These are phyloP conservation scores for Trichomonascaceae sp. DNA, from an alignment of 1,139 yeast species.

Conservation along the genomic window DNA sequence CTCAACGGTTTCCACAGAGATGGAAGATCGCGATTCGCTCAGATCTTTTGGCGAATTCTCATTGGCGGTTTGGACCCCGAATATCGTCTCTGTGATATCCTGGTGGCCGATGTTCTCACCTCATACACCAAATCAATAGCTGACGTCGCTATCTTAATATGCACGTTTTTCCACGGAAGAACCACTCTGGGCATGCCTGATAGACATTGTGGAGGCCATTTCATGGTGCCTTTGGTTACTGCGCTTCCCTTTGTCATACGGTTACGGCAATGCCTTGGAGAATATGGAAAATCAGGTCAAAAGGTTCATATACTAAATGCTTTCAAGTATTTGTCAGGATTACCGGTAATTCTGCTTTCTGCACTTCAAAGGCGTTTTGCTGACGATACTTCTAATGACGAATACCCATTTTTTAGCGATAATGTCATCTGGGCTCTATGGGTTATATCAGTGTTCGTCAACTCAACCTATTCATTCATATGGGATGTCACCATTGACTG, in stretches of 20 bases:
- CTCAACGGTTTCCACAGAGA: conserved; percentile 22
- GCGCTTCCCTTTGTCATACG: conserved; percentile 66
- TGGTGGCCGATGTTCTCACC: conserved; percentile 74
- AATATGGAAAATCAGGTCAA: conserved; percentile 48
- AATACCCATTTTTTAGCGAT: conserved; percentile 20
- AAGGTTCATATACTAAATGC: conserved; percentile 60
- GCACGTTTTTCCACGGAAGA: conserved; percentile 34
- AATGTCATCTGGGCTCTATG: conserved; percentile 37
- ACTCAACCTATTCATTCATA: conserved; percentile 68
- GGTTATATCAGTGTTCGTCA: conserved; percentile 50
- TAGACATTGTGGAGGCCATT: conserved; percentile 33
- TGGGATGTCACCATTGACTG: conserved; percentile 94
- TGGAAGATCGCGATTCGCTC: conserved; percentile 27
- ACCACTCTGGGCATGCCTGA: conserved; percentile 30
- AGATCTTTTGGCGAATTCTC: conserved; percentile 49
- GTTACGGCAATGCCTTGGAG: conserved; percentile 73
- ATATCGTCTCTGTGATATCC: conserved; percentile 65
- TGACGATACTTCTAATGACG: conserved; percentile 14
- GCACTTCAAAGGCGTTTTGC: conserved; percentile 15
- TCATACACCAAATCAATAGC: conserved; percentile 71
- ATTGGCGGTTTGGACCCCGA: conserved; percentile 51
- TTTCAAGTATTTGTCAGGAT: conserved; percentile 62
- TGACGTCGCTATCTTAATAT: conserved; percentile 50
- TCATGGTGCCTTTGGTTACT: conserved; percentile 46
- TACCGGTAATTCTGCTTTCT: conserved; percentile 48